Evolutionary conservation across 768 basidiomycete genomes (phyloP).

Genomic region (Russula lepida): DNA sequence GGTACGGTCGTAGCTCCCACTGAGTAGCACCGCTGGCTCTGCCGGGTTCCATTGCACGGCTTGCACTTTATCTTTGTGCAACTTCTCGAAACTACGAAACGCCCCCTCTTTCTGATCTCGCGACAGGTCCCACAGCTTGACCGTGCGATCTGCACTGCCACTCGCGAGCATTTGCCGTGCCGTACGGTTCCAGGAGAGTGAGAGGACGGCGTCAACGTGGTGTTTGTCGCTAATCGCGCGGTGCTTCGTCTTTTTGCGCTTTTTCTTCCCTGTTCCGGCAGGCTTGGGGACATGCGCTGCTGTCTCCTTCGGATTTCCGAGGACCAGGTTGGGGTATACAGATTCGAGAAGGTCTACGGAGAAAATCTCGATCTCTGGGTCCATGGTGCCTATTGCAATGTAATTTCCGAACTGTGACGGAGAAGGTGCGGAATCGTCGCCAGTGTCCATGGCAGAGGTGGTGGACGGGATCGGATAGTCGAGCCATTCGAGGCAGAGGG

Average conservation of each 20-base stretch:
- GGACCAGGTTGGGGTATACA: slow-evolving; percentile 86
- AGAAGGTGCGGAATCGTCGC: slow-evolving; percentile 23
- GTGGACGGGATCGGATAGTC: slow-evolving; percentile 71
- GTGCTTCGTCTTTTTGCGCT: slow-evolving; percentile 77
- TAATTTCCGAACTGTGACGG: slow-evolving; percentile 61
- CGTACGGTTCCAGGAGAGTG: slow-evolving; percentile 83
- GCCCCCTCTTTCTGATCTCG: slow-evolving; percentile 56
- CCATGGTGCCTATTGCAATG: slow-evolving; percentile 93
- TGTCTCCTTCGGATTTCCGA: slow-evolving; percentile 82
- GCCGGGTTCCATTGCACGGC: slow-evolving; percentile 90
- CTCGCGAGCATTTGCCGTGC: slow-evolving; percentile 90
- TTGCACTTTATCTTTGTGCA: slow-evolving; percentile 93
- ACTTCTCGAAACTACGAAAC: slow-evolving; percentile 70
- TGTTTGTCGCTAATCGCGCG: slow-evolving; percentile 52
- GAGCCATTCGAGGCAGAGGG: slow-evolving; percentile 98
- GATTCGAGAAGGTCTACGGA: slow-evolving; percentile 89
- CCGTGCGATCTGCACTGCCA: slow-evolving; percentile 88
- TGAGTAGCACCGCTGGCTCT: slow-evolving; percentile 83
- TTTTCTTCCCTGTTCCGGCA: slow-evolving; percentile 93
- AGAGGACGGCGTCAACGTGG: slow-evolving; percentile 92
- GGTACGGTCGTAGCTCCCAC: slow-evolving; percentile 90
- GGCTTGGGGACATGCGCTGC: slow-evolving; percentile 71
- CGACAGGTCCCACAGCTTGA: slow-evolving; percentile 95
- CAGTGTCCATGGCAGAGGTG: slow-evolving; percentile 32
- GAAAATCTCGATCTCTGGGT: slow-evolving; percentile 99